phyloP scores from a whole-genome alignment of 108 stramenopile genomes.

The Cyclotella kingstonii region DNA sequence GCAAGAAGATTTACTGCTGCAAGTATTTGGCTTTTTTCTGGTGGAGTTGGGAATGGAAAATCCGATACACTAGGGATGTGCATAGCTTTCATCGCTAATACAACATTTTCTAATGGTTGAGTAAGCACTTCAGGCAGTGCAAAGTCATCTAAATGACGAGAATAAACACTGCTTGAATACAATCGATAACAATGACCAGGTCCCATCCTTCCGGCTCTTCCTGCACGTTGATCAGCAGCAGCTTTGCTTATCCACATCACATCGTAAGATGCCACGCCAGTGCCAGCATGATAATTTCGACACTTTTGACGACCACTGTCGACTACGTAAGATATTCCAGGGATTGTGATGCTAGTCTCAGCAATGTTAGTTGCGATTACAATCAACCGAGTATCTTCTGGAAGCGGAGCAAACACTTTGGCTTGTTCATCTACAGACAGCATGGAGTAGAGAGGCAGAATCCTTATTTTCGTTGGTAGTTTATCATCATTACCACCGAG shows the following conservation, averaged over 20 bases:
- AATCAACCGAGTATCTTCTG: slow-evolving; percentile 87
- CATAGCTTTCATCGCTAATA: slow-evolving; percentile 89
- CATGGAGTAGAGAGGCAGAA: slow-evolving; percentile 94
- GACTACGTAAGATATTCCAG: slow-evolving; percentile 93
- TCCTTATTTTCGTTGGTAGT: slow-evolving; percentile 56
- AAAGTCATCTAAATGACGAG: slow-evolving; percentile 82
- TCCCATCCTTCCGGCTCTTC: slow-evolving; percentile 94
- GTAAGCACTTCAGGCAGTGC: slow-evolving; percentile 82
- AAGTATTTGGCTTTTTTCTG: slow-evolving; percentile 62
- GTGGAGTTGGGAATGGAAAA: slow-evolving; percentile 86
- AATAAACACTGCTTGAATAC: slow-evolving; percentile 91
- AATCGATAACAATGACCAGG: slow-evolving; percentile 98
- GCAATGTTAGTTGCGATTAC: slow-evolving; percentile 98
- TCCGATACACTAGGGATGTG: slow-evolving; percentile 63
- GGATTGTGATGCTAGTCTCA: slow-evolving; percentile 90
- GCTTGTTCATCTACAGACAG: slow-evolving; percentile 90
- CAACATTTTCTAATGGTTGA: slow-evolving; percentile 87
- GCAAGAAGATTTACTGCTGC: slow-evolving; percentile 73
- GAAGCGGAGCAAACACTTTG: slow-evolving; percentile 86
- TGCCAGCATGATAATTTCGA: slow-evolving; percentile 75
- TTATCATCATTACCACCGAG: slow-evolving; percentile 42
- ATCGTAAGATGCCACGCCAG: slow-evolving; percentile 88
- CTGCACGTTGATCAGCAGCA: slow-evolving; percentile 96
- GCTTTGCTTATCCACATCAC: slow-evolving; percentile 97
- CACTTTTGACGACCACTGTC: slow-evolving; percentile 96